phyloP scores from a whole-genome alignment of 2,329 filamentous ascomycete genomes.

The Pezicula rhizophila region DNA sequence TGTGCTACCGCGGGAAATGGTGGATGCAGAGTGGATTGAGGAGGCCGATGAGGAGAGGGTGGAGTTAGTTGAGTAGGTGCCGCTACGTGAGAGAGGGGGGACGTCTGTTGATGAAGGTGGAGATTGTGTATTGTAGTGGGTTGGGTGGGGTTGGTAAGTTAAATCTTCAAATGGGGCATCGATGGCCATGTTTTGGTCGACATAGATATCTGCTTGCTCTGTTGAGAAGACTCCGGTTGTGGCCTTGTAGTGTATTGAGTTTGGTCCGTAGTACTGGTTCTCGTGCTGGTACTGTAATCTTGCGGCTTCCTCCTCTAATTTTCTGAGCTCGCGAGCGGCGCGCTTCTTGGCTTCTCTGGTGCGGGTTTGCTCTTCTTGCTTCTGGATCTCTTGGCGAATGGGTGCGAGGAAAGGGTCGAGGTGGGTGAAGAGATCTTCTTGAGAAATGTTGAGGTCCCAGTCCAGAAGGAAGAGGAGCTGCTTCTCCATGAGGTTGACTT shows the following conservation, averaged over 20 bases:
- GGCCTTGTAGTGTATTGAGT: not conserved
- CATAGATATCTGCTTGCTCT: not conserved
- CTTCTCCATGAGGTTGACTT: conserved; percentile 99
- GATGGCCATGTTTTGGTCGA: conserved; percentile 2
- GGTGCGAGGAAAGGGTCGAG: conserved; percentile 84
- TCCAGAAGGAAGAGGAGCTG: conserved; percentile 91
- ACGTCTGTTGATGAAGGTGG: conserved; percentile 30
- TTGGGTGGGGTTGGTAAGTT: conserved; percentile 4
- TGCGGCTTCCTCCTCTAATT: conserved; percentile 16
- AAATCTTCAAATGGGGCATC: conserved; percentile 11
- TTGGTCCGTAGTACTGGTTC: conserved; percentile 20
- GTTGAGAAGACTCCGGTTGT: conserved; percentile 6
- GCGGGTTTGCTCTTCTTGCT: conserved; percentile 18
- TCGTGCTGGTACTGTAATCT: conserved; percentile 16
- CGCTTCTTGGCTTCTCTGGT: conserved; percentile 15
- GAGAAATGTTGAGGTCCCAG: conserved; percentile 84
- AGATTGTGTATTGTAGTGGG: conserved; percentile 13
- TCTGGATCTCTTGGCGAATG: conserved; percentile 56
- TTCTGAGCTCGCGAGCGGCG: conserved; percentile 14
- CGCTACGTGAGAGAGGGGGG: conserved; percentile 27
- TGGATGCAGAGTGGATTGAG: conserved; percentile 25
- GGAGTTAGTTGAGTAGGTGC: conserved; percentile 23
- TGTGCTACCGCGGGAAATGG: conserved; percentile 24
- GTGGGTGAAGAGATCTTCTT: conserved; percentile 80
- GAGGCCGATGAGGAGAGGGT: conserved; percentile 26